Base-by-base conservation (phyloP, 352 stramenopile species). In the Pilasporangium apinafurcum region DNA sequence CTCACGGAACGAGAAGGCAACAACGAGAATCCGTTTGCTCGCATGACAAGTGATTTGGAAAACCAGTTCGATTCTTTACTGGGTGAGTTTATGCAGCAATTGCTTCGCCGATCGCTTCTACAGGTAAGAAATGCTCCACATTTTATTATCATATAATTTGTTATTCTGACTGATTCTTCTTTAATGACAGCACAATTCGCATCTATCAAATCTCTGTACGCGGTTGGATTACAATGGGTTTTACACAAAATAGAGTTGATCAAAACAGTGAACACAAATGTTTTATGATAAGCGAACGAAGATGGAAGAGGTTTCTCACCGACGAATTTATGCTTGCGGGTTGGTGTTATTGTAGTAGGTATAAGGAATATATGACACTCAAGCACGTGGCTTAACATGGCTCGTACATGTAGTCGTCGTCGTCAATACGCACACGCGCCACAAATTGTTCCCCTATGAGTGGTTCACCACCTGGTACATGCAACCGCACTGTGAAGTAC, bases 401-500 rank as follows among this genome's bases (percentile, higher is more conserved):
- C 8, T 86, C 67, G 30, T 52, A 66, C 21, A 50, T 68, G 44
- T 83, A 94, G 54, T 98, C 92, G 54, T 98, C 79, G 56, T 98
- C 92, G 51, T 98, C 92, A 45, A 98, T 98, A 24, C 91, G 73
- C 22, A 98, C 75, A 1, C 59, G 59, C 1, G 87, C 65, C n/a
- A 92, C 40, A 50, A 92, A 98, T 46, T 89, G 63, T 54, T 98
- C 84, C 17, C 95, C 94, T 13, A 92, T 56, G 18, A 98, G 53
- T 5, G 76, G 61, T 16, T 92, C 85, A 3, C 86, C 91, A 0
- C 95, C 95, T 14, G 92, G 83, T 16, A 97, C 76, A 39, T 96
- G 83, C 17, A 98, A 64, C 0, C 85, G 92, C 18, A 98, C 67
- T 31, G 96, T 65, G 33, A 97, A 89, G 51, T 93, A 96, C 58